Base-by-base conservation (phyloP, 2,329 filamentous ascomycete genomes). In the Dothistroma septosporum region DNA sequence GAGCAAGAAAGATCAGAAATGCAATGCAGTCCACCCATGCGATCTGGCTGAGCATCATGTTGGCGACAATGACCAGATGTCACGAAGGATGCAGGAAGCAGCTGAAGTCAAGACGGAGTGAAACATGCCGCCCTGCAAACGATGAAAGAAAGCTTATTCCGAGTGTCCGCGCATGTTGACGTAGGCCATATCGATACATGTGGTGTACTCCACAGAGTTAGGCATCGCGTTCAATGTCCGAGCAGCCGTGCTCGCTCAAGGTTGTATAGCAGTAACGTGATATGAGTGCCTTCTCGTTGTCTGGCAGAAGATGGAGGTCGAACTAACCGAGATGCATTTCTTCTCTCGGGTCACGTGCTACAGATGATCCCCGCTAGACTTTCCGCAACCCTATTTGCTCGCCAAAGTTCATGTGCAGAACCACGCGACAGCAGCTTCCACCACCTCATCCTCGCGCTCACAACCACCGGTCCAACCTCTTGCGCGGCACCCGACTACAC, bases 1-100 rank as follows among this genome's bases (percentile, higher is more conserved):
- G 89, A 3, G 85, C 78, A 14, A 93, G 82, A 69, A 90, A 87
- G 47, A 87, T 55, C 53, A 89, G 81, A 70, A 92, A 94, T 60
- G 87, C 84, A 32, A 88, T 60, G 77, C 89, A 92, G 77, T 94
- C 91, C 31, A 91, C 73, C 74, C 88, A 88, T 7, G 87, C 90
- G 49, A 94, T 84, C 60, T 88, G 86, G 37, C 84, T 83, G 47
- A 94, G 79, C 61, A 91, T 87, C 88, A 92, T 92, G 14, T 59
- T 63, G 53, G 58, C 54, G 53, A 35, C 54, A 55, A 31, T 14
- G n/a, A 32, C n/a, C 12, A 48, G 21, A 57, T 33, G 35, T 49
- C 16, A 19, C 32, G 22, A 50, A 55, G 32, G n/a, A 35, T 21
- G 12, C 2, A 32, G 52, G 19, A 19, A 55, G 16, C 32, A 55